Base-by-base conservation (phyloP, 805 yeast genomes). In the Metschnikowia vanudenii region DNA sequence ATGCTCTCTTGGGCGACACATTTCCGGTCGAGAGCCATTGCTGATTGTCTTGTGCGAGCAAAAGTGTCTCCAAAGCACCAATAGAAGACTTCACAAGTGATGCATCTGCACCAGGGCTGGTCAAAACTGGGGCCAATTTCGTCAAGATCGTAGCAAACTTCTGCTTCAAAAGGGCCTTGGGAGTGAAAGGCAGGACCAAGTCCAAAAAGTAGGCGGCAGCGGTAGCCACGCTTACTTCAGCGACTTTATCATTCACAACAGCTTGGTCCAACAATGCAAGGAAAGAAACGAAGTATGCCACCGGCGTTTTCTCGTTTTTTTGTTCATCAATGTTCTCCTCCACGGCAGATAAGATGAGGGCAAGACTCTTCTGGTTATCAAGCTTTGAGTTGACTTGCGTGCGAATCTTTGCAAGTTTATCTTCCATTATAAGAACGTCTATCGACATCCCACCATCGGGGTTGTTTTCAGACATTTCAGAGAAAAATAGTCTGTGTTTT, bases 241-340 rank as follows among this genome's bases (percentile, higher is more conserved):
- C 76, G 32, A 81, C 80, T 2, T 71, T 67, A 38, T 76, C 74
- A n/a, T 66, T 60, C 26, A 49, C 53, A 36, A 81, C 69, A 20
- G 90, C 76, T 63, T 89, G 95, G 49, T 88, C 95, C 48, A 94
- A 71, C 22, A 94, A 69, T 1, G 96, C 78, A 51, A 92, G 68
- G 53, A 92, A 84, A 0, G 97, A 87, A 14, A 91, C 82, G 58
- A 90, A 83, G 65, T 94, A 94, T 0, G 96, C 84, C 22, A 88
- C 84, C 22, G 96, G 83, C 13, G 86, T 74, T 48, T 71, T 74
- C 39, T 76, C 75, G 41, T 79, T 79, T 37, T 75, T 73, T 55
- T 84, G 87, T 53, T 82, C 89, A 37, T 76, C 74, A 37, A 94
- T 76, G 56, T 88, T 88, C 56, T 88, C 96, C 63, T 94, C 99